These are phyloP conservation scores for Hypsizygus marmoreus DNA, from an alignment of 768 basidiomycete genomes.

Conservation along the genomic window DNA sequence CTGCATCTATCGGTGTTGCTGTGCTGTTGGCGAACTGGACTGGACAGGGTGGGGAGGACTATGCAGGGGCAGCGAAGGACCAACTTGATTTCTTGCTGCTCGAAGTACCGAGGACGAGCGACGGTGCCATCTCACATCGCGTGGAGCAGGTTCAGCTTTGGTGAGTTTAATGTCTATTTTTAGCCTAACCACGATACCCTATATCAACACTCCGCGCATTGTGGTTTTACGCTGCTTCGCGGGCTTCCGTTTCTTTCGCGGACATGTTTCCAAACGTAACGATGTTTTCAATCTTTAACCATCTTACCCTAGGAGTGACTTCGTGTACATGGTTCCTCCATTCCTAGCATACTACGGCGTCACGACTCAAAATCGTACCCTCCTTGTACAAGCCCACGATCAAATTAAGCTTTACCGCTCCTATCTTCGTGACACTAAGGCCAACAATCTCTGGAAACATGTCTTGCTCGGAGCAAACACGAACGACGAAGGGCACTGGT, in stretches of 20 bases:
- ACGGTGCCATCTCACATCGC: constrained; percentile 85
- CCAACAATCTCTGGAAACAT: constrained; percentile 74
- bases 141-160: constrained; percentile 70
- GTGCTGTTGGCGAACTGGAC: constrained; percentile 63
- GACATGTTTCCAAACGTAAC: neutral
- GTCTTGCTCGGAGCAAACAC: constrained; percentile 56
- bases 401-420: constrained; percentile 75
- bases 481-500: constrained; percentile 75
- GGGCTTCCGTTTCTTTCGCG: too few species aligned
- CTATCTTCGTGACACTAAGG: constrained; percentile 54
- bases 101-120: constrained; percentile 58
- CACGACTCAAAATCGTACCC: constrained; percentile 51
- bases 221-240: too few species aligned
- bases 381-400: constrained; percentile 65
- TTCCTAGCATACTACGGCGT: constrained; percentile 87
- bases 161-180: constrained; percentile 34
- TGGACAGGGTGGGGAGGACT: constrained; percentile 47
- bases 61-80: constrained; percentile 60
- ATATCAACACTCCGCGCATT: too few species aligned
- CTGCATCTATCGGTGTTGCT: constrained; percentile 74
- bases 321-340: constrained; percentile 83
- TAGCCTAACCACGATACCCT: neutral
- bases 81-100: constrained; percentile 66
- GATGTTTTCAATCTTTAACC: neutral
- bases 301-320: constrained; percentile 86